Percentiles rank a stretch among this genome's conserved stretches.
Conservation (phyloP, 768 basidiomycete genomes). For the Guyanaporus albipodus region DNA sequence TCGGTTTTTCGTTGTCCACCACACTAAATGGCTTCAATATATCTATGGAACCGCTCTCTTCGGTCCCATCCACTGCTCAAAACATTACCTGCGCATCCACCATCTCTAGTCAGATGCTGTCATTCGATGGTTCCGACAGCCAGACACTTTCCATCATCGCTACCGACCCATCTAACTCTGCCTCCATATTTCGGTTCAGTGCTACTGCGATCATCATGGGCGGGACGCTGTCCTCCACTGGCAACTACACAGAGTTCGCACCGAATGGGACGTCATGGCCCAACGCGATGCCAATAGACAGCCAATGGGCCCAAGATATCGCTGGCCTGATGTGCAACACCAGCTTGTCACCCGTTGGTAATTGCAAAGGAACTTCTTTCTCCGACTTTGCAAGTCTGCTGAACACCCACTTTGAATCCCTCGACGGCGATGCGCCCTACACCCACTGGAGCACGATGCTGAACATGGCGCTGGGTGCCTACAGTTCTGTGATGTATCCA, state of each 20-base stretch:
- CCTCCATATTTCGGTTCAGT: conserved; percentile 1
- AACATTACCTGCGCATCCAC: conserved; percentile 1
- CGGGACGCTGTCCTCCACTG: conserved; percentile 7
- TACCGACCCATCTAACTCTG: background rate
- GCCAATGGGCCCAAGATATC: conserved; percentile 19
- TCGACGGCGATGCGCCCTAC: background rate
- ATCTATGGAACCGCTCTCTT: conserved; percentile 9
- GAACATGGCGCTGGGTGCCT: conserved; percentile 7
- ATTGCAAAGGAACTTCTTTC: background rate
- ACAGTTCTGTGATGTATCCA: conserved; percentile 1
- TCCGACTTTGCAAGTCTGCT: conserved; percentile 3
- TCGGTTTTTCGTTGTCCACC: background rate
- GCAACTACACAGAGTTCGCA: conserved; percentile 8
- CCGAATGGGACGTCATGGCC: conserved; percentile 14
- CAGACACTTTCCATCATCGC: conserved; percentile 9
- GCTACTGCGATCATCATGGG: conserved; percentile 8
- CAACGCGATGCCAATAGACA: conserved; percentile 4
- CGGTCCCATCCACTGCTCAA: conserved; percentile 9
- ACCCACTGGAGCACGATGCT: conserved; percentile 4
- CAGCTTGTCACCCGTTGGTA: background rate
- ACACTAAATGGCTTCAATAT: conserved; percentile 17
- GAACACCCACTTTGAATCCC: background rate
- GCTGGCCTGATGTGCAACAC: conserved; percentile 12
- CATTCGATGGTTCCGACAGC: conserved; percentile 2
- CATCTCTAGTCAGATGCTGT: background rate